Base-by-base conservation (phyloP, 768 basidiomycete species). In the Naematelia encephala region DNA sequence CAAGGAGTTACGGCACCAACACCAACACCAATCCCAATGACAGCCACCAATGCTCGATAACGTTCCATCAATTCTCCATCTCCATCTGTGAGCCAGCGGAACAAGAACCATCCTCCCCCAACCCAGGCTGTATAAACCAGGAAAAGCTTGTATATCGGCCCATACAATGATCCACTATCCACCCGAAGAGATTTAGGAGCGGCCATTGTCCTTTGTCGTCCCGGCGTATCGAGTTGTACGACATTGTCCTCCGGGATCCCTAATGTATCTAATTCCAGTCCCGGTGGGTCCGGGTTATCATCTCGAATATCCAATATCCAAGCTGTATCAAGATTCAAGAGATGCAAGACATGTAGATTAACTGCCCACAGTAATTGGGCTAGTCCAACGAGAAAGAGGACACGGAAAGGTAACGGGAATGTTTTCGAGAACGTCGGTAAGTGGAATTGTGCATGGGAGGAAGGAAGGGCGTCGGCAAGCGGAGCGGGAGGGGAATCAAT, bases 361-460 rank as follows among this genome's bases (percentile, higher is more conserved):
- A 87, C 85, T 0, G 91, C 91, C 92, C 94, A 99, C 62, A 87
- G 87, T 3, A 94, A 79, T 56, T 92, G 83, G 11, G 90, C 92
- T 29, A 90, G 67, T 19, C 89, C 87, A 54, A 84, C 81, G 58
- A 96, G 82, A 64, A 84, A 83, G 58, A 96, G 83, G 23, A 91
- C 90, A 62, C 96, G 88, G 75, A 91, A 97, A 0, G 96, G 94
- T 0, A 99, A 82, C 11, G 96, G 94, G 73, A 94, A 80, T 16
- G 73, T 65, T 5, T 74, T 62, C 3, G 71, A 72, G 63, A 78
- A 73, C 16, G 67, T 57, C 11, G 77, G 77, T 21, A 78, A 64
- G 30, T 59, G 50, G 52, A 78, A 62, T 54, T 75, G 75, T 19
- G 64, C 57, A 54, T 75, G 74, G 27, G 47, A 45, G 16, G 56